Conservation (phyloP, 1,284 basidiomycete species). For the Sutorius eximius region DNA sequence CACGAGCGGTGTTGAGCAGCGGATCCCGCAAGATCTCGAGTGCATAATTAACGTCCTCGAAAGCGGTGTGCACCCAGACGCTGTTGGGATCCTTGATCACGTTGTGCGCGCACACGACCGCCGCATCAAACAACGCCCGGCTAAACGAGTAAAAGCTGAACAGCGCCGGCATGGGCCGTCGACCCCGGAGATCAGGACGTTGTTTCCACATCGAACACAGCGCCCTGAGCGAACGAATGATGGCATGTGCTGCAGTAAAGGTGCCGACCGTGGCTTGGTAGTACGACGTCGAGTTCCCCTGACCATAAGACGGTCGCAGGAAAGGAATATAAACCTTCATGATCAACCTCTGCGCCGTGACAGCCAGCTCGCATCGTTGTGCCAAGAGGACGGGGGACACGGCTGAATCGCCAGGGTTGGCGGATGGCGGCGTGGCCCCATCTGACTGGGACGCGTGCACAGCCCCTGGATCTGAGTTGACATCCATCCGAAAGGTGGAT, state of each 20-base stretch:
- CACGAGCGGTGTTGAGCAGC: constrained; percentile 32
- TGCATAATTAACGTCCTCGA: constrained; percentile 51
- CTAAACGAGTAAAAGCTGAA: constrained; percentile 63
- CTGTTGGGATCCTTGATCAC: constrained; percentile 51
- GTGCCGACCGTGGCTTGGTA: constrained; percentile 56
- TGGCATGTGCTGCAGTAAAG: constrained; percentile 59
- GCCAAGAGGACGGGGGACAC: constrained; percentile 40
- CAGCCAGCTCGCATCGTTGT: constrained; percentile 58
- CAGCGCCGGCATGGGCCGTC: constrained; percentile 38
- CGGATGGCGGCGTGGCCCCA: constrained; percentile 1
- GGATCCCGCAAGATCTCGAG: constrained; percentile 47
- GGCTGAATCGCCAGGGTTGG: constrained; percentile 16
- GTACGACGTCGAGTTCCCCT: constrained; percentile 27
- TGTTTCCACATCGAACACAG: constrained; percentile 44
- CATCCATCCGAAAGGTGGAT: constrained; percentile 39
- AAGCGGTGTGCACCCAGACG: constrained; percentile 46
- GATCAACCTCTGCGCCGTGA: constrained; percentile 58
- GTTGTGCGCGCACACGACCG: constrained; percentile 59
- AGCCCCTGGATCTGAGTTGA: constrained; percentile 32
- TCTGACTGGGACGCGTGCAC: constrained; percentile 13
- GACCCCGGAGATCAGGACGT: constrained; percentile 25
- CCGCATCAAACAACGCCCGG: constrained; percentile 60
- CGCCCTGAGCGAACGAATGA: constrained; percentile 50
- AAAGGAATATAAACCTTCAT: constrained; percentile 70
- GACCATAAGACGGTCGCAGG: constrained; percentile 39